phyloP scores from a whole-genome alignment of 257 asterid genomes.

The Solanum ossicruentum region DNA sequence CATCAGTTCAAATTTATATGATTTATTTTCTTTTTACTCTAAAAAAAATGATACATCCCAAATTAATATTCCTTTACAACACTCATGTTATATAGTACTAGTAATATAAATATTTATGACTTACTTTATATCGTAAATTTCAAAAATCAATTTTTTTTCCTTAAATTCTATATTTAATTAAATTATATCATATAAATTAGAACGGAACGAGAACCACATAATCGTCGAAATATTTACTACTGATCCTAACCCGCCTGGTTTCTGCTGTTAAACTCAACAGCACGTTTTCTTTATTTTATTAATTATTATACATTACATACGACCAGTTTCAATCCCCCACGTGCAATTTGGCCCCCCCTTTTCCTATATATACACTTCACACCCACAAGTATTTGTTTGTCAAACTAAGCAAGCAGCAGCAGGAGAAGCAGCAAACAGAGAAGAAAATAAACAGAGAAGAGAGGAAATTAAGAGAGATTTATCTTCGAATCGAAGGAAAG shows the following conservation, averaged over 20 bases:
- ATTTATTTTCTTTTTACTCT: background rate
- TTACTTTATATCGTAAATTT: no score
- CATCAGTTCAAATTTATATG: no score
- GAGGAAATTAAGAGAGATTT: background rate
- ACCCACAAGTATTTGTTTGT: background rate
- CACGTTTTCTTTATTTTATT: background rate
- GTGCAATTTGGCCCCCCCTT: background rate
- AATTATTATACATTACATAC: background rate
- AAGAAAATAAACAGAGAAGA: background rate
- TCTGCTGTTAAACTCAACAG: background rate
- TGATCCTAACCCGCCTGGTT: background rate
- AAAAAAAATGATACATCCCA: no score
- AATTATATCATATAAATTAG: no score
- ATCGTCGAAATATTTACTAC: background rate
- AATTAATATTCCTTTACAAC: no score
- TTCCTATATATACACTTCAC: background rate
- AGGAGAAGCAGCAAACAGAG: background rate
- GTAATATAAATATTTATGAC: no score
- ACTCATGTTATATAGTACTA: no score
- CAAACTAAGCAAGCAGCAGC: background rate
- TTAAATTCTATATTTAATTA: no score
- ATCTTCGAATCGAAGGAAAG: background rate
- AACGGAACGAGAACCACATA: background rate
- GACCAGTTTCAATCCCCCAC: slow-evolving; percentile 5
- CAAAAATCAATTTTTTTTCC: no score